phyloP scores from a whole-genome alignment of 164 flowering plant species.

The Vitis cinerea region DNA sequence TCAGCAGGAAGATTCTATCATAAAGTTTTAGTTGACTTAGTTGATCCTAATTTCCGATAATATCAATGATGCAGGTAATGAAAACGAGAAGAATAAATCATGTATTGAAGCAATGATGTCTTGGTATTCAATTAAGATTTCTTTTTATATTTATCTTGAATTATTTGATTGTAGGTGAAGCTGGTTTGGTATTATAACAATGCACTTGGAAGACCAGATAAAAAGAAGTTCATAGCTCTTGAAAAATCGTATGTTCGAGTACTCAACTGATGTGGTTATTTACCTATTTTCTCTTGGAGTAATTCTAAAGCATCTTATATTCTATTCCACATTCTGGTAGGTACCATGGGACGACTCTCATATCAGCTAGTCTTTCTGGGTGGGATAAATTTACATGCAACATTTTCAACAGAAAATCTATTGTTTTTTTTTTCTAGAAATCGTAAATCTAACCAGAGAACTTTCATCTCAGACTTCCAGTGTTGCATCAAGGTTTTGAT shows the following conservation, averaged over 20 bases:
- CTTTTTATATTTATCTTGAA: neutral
- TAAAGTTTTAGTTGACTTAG: neutral
- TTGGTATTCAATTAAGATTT: neutral
- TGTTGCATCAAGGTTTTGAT: conserved; percentile 90
- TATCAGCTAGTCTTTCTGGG: conserved; percentile 98
- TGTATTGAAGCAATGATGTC: neutral
- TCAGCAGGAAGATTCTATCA: neutral
- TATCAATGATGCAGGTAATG: too few relatives aligned
- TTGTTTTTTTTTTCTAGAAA: neutral
- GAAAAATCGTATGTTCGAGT: conserved; percentile 60
- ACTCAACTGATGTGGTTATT: conserved; percentile 1
- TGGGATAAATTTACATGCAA: conserved; percentile 15
- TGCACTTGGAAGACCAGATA: conserved; percentile 91
- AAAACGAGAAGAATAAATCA: too few relatives aligned
- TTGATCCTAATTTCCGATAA: too few relatives aligned
- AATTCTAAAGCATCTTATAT: conserved; percentile 5
- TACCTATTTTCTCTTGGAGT: neutral
- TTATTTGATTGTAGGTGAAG: conserved; percentile 66
- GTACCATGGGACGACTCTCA: conserved; percentile 97
- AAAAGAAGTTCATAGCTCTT: conserved; percentile 95
- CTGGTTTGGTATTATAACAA: conserved; percentile 98
- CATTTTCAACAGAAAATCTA: too few relatives aligned
- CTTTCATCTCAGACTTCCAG: conserved; percentile 62
- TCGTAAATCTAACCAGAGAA: neutral
- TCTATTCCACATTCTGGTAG: conserved; percentile 39